These are phyloP conservation scores for Tetrapisispora nanseiensis DNA, from an alignment of 805 yeast genomes.

Conservation along the genomic window DNA sequence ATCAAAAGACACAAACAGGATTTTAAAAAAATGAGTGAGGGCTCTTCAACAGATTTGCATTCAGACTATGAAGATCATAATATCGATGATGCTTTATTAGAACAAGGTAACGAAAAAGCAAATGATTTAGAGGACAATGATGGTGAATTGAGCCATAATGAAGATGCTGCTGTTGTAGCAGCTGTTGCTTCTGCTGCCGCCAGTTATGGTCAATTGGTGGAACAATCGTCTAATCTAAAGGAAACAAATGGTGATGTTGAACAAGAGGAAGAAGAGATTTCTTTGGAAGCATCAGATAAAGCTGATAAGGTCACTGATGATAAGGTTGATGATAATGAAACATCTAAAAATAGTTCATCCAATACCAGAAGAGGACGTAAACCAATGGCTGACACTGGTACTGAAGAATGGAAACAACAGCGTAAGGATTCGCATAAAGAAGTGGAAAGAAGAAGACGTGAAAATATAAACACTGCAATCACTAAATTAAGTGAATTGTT, in stretches of 20 bases:
- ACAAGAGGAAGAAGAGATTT: background rate
- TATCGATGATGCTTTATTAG: slow-evolving; percentile 25
- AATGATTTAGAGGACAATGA: slow-evolving; percentile 5
- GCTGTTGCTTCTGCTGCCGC: slow-evolving; percentile 24
- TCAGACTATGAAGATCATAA: slow-evolving; percentile 16
- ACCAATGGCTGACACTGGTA: slow-evolving; percentile 21
- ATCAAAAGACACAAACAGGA: slow-evolving; percentile 1
- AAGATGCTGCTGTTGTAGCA: slow-evolving; percentile 12
- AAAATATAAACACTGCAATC: slow-evolving; percentile 80
- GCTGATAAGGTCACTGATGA: slow-evolving; percentile 4
- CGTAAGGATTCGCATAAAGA: slow-evolving; percentile 90
- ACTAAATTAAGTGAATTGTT: slow-evolving; percentile 65
- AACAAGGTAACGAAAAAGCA: slow-evolving; percentile 1
- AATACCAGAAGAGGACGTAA: slow-evolving; percentile 20
- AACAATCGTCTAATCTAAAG: slow-evolving; percentile 12
- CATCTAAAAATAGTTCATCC: slow-evolving; percentile 2
- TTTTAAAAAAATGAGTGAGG: slow-evolving; percentile 2
- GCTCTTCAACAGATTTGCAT: background rate
- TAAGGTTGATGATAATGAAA: slow-evolving; percentile 7
- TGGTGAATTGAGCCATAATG: slow-evolving; percentile 4
- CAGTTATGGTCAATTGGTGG: slow-evolving; percentile 18
- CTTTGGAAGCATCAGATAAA: background rate
- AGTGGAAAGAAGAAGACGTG: slow-evolving; percentile 88
- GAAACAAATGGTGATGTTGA: slow-evolving; percentile 5
- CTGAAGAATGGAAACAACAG: slow-evolving; percentile 32